These are phyloP conservation scores for Fusarium protoensiforme DNA, from an alignment of 2,329 filamentous ascomycete genomes.

Conservation along the genomic window DNA sequence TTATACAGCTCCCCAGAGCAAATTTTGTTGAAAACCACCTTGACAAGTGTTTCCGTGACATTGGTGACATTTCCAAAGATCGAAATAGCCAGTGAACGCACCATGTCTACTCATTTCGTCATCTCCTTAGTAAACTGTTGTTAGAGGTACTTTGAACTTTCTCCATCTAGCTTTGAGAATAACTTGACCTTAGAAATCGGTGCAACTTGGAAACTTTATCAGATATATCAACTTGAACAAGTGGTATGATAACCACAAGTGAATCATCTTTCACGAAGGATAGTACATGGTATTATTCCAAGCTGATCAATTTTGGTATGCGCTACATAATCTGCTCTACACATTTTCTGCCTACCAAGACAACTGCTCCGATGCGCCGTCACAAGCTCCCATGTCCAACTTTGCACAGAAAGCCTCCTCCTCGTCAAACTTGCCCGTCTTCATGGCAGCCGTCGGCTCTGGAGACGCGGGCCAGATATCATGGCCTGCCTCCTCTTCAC, in stretches of 20 bases:
- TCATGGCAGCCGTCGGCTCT: not conserved
- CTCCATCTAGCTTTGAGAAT: not conserved
- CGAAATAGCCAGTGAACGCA: not conserved
- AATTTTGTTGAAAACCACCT: not conserved
- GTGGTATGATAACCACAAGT: not conserved
- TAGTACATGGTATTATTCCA: not conserved
- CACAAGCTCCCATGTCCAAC: not conserved
- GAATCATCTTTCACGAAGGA: not conserved
- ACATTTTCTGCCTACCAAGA: not conserved
- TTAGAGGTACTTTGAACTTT: not conserved
- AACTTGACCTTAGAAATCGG: not conserved
- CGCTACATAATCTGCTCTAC: not conserved
- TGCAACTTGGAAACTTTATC: not conserved
- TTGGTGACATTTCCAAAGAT: not conserved
- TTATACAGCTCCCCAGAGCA: not conserved
- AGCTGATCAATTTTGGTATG: slow-evolving; percentile 2
- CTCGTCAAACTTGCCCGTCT: not conserved
- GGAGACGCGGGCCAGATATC: not conserved
- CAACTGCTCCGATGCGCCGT: not conserved
- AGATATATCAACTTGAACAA: not conserved
- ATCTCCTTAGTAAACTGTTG: not conserved
- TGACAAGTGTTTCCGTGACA: not conserved
- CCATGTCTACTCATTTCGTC: not conserved
- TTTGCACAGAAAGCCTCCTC: slow-evolving; percentile 1
- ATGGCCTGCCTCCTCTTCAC: not conserved